Conservation (phyloP, 345 rosid species). For the Gossypium ekmanianum region DNA sequence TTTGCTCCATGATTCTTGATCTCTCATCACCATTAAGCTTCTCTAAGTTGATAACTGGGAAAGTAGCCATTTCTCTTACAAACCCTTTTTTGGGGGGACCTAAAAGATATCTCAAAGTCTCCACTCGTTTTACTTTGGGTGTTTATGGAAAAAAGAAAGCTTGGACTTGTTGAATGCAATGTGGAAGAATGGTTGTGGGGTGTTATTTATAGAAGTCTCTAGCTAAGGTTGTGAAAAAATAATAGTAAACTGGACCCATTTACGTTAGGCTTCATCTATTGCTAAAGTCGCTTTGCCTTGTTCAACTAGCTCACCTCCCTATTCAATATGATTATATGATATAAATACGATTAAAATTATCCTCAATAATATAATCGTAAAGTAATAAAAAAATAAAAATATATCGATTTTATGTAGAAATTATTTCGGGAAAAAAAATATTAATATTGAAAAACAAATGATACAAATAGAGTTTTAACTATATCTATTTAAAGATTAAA, state of each 20-base stretch:
- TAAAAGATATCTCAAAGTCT: not conserved
- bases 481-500: too few species aligned
- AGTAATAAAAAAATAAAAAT: too few species aligned
- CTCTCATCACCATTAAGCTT: constrained; percentile 64
- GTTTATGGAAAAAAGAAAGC: not conserved
- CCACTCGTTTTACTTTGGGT: not conserved
- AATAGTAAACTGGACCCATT: not conserved
- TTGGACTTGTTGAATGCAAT: not conserved
- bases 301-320: not conserved
- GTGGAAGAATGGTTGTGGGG: not conserved
- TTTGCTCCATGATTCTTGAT: constrained; percentile 45
- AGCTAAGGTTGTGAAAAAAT: too few species aligned
- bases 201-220: constrained; percentile 27
- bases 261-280: not conserved
- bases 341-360: fast-evolving
- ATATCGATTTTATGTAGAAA: too few species aligned
- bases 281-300: not conserved
- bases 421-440: fast-evolving
- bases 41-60: constrained; percentile 65
- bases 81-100: too few species aligned
- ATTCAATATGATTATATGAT: not conserved
- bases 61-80: constrained; percentile 41
- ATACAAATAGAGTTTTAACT: fast-evolving
- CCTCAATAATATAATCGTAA: fast-evolving
- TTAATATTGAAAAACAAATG: fast-evolving